A percentile compares a stretch with the other conserved stretches of the same genome.
These are phyloP conservation scores for Trichoderma hamatum DNA, from an alignment of 2,329 filamentous ascomycete genomes.

Conservation along the genomic window DNA sequence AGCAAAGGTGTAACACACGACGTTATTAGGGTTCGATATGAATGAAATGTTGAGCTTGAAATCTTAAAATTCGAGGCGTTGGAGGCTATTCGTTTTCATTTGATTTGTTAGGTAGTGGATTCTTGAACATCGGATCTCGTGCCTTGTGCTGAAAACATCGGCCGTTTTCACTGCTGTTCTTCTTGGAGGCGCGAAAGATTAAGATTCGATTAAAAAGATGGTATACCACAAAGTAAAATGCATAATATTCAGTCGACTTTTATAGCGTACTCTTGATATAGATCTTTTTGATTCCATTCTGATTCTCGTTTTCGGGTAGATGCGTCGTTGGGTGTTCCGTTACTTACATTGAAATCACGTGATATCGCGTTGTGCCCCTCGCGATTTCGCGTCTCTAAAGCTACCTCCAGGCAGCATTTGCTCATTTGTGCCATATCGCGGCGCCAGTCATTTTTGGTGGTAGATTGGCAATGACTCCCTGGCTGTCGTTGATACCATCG, in stretches of 20 bases:
- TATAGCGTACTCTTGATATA: neutral
- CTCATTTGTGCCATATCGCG: neutral
- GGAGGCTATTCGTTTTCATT: neutral
- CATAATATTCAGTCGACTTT: too few species aligned
- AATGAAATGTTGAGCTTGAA: slow-evolving; percentile 25
- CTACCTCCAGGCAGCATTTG: slow-evolving; percentile 1
- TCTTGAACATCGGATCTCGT: neutral
- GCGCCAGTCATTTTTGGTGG: slow-evolving; percentile 33
- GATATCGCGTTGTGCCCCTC: slow-evolving; percentile 30
- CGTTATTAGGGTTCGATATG: slow-evolving; percentile 42
- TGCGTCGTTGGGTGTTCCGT: neutral
- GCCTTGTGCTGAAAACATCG: neutral
- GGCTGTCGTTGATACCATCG: slow-evolving; percentile 30
- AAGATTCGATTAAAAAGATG: neutral
- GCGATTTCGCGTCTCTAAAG: slow-evolving; percentile 33
- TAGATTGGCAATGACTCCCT: slow-evolving; percentile 36
- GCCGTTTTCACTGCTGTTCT: neutral
- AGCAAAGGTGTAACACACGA: slow-evolving; percentile 43
- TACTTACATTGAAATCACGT: slow-evolving; percentile 29
- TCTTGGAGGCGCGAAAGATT: neutral
- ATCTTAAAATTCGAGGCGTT: neutral
- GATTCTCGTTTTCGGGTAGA: neutral
- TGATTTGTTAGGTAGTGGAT: neutral
- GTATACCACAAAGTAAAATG: neutral
- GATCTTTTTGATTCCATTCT: neutral